Evolutionary conservation across 1,284 basidiomycete genomes (phyloP), one percentile per base, ranked within the genome.

Genomic region (Ustilago cynodontis): DNA sequence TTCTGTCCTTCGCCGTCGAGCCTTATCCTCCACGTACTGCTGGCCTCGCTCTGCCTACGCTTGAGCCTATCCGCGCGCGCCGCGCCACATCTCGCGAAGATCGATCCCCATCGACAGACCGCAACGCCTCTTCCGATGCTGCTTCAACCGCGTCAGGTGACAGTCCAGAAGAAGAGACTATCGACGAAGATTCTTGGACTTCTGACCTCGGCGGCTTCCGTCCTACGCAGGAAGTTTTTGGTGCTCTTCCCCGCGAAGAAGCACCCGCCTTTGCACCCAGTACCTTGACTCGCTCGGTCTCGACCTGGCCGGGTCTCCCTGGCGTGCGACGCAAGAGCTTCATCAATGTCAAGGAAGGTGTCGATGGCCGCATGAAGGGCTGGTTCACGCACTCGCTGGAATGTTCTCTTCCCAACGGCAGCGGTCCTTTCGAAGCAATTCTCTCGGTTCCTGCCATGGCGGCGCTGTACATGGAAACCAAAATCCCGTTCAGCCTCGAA

Each of bases 401-500:
- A 52, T 64, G 53, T 45, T 26, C 62, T n/a, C 54, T 77, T 28
- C 57, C 60, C 7, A 52, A 45, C 37, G 56, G 65, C 33, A 29
- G 39, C 2, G 74, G 74, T 29, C 60, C 63, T 14, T 65, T 77
- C 16, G 71, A 77, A 41, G 75, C 71, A 45, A 68, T 77, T 41
- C 67, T 77, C 20, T 77, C 75, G 37, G 71, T 77, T 4, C 75
- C 75, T 1, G 75, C 75, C 2, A 77, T 73, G 67, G 75, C 75
- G 6, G 75, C 75, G 8, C 61, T 77, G 10, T 77, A 77, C 55
- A 77, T 77, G 75, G 75, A 77, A 54, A 77, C 75, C 54, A 73
- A 73, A 26, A 72, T 77, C 22, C 75, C 75, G 5, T 77, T 77
- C 64, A 73, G 71, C 29, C 52, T 77, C 31, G 75, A 77, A 53